Percentiles rank a stretch among this genome's conserved stretches.
Evolutionary conservation across 768 basidiomycete species (phyloP).

Genomic region (Termitomyces sp.): DNA sequence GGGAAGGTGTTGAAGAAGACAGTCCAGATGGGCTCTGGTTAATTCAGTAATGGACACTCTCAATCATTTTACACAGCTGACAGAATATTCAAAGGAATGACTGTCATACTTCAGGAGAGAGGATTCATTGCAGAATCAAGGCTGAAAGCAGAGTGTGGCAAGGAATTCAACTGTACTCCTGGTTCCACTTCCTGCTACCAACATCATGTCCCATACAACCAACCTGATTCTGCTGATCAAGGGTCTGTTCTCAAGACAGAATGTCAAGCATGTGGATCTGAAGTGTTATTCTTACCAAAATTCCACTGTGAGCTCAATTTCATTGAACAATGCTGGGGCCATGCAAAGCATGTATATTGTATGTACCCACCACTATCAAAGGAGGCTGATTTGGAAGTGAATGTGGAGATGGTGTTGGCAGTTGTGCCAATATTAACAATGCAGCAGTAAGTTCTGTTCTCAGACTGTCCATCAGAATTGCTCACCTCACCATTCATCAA

Average conservation of each 20-base stretch:
- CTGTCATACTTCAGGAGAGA: conserved; percentile 24
- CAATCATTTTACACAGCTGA: conserved; percentile 1
- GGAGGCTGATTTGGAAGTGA: conserved; percentile 7
- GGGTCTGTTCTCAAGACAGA: conserved; percentile 27
- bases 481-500: neutral
- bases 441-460: conserved; percentile 1
- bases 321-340: conserved; percentile 15
- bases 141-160: conserved; percentile 13
- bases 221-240: conserved; percentile 37
- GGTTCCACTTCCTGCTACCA: conserved; percentile 27
- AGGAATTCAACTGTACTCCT: conserved; percentile 23
- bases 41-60: neutral
- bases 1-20: conserved; percentile 1
- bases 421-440: conserved; percentile 2
- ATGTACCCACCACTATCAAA: conserved; percentile 6
- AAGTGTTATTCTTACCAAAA: conserved; percentile 8
- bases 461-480: neutral
- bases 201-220: conserved; percentile 30
- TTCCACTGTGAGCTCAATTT: conserved; percentile 12
- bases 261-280: neutral
- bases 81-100: conserved; percentile 40
- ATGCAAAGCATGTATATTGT: conserved; percentile 8
- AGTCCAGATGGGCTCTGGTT: conserved; percentile 1
- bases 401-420: conserved; percentile 1
- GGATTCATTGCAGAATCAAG: conserved; percentile 16